Conservation (phyloP, 2,329 filamentous ascomycete genomes). For the Arthrobotrys sphaeroides region DNA sequence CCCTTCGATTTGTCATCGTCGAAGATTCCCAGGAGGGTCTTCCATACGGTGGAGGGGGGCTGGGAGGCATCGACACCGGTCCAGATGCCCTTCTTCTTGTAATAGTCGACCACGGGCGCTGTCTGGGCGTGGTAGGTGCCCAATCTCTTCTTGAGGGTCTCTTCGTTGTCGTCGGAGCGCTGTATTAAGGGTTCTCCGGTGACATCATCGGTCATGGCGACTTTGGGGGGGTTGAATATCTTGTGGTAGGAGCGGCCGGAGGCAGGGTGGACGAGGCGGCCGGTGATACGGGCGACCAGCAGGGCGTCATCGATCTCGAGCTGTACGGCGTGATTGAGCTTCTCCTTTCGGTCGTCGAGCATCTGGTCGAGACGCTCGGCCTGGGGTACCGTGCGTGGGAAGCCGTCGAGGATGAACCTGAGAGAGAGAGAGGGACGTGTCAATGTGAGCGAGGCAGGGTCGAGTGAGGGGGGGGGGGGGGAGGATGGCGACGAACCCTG, state of each 20-base stretch:
- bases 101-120: conserved; percentile 89
- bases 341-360: conserved; percentile 79
- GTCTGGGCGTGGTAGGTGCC: conserved; percentile 95
- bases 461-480: conserved; percentile 24
- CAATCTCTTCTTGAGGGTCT: conserved; percentile 93
- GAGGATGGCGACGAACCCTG: conserved; percentile 84
- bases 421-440: conserved; percentile 35
- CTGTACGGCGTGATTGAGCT: conserved; percentile 93
- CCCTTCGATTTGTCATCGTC: conserved; percentile 63
- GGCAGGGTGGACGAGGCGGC: conserved; percentile 92
- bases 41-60: conserved; percentile 95
- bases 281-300: conserved; percentile 94
- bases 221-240: conserved; percentile 98
- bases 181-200: conserved; percentile 97
- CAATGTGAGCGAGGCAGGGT: conserved; percentile 10
- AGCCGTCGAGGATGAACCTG: conserved; percentile 98
- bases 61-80: conserved; percentile 93
- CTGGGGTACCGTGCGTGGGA: conserved; percentile 95
- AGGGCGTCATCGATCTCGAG: conserved; percentile 95
- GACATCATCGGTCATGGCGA: conserved; percentile 91
- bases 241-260: conserved; percentile 97
- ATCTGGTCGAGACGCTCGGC: conserved; percentile 94
- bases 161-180: conserved; percentile 95
- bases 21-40: conserved; percentile 86
- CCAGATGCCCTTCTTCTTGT: conserved; percentile 98